Base-by-base conservation (phyloP, 140 eudicot genomes). In the Bidens hawaiensis region DNA sequence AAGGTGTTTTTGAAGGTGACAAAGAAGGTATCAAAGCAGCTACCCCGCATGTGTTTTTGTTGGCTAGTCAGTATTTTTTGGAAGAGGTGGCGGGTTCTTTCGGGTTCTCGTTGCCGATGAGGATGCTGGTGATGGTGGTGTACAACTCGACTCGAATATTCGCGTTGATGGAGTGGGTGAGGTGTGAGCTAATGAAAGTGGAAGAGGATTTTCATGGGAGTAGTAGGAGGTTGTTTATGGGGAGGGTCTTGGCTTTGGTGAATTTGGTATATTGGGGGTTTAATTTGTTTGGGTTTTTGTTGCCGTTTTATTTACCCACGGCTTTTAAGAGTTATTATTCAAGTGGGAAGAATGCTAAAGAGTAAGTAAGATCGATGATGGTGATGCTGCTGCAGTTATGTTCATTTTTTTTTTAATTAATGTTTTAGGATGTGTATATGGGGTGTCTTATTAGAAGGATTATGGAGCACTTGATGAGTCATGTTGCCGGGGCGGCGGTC, bases 21-120 rank as follows among this genome's bases (percentile, higher is more conserved):
- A 82, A 79, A 50, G 88, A 84, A 43, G 94, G 96, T 2, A 82
- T 87, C 25, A 80, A 82, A 68, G 90, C 90, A 0, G 97, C 97
- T 0, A 90, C 84, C 0, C 94, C 97, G 0, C 96, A 84, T 26
- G 80, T 90, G 15, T 90, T 86, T 50, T 65, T 90, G 4, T 51
- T 90, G 17, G 79, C 94, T 0, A 75, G 88, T 48, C 97, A 90
- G 63, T 60, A 83, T 3, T 81, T 86, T 36, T 65, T 86, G 81
- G 97, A 89, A 72, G 97, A 89, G 22, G 54, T 89, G 22, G 53
- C 85, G 22, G 70, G 47, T 42, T 68, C 84, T 8, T 89, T 71
- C 18, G 18, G 70, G 42, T 85, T 89, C 62, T 83, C 95, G 50
- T 21, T 81, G 12, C 97, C 97, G 8, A 68, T 89, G 60, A 51